Evolutionary conservation across 352 stramenopile species (phyloP).

Genomic region (Phytophthora brassicae): DNA sequence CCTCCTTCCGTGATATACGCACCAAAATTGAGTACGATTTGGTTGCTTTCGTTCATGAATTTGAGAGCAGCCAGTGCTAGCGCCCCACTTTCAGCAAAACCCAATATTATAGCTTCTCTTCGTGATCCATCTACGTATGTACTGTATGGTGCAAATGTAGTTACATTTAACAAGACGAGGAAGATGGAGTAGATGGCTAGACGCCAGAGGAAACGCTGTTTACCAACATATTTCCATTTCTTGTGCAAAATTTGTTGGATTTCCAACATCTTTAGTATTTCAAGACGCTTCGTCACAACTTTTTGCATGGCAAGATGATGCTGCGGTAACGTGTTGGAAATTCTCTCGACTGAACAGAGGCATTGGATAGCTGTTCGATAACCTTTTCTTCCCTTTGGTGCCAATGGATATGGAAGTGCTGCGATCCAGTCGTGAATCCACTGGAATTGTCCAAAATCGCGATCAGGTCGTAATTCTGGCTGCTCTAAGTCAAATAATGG

Average conservation of each 20-base stretch:
- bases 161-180: conserved; percentile 43
- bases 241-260: conserved; percentile 55
- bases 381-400: conserved; percentile 33
- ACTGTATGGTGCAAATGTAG: conserved; percentile 46
- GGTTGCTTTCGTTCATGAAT: conserved; percentile 55
- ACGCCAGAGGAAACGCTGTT: conserved; percentile 42
- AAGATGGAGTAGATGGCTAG: conserved; percentile 43
- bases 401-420: conserved; percentile 34
- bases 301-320: conserved; percentile 19
- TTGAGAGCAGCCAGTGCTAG: conserved; percentile 41
- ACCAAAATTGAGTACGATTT: conserved; percentile 45
- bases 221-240: conserved; percentile 71
- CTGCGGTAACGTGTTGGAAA: conserved; percentile 43
- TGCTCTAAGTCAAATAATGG: conserved; percentile 60
- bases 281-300: conserved; percentile 42
- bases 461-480: conserved; percentile 25
- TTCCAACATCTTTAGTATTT: conserved; percentile 59
- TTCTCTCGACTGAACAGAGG: conserved; percentile 50
- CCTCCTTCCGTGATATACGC: conserved; percentile 48
- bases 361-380: conserved; percentile 60
- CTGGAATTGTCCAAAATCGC: conserved; percentile 27
- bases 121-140: conserved; percentile 30
- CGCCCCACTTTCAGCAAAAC: conserved; percentile 32
- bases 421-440: conserved; percentile 17
- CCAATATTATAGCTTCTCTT: conserved; percentile 25